Percentiles rank a stretch among this genome's conserved stretches.
These are phyloP conservation scores for Lactarius psammicola DNA, from an alignment of 768 basidiomycete species.

Conservation along the genomic window DNA sequence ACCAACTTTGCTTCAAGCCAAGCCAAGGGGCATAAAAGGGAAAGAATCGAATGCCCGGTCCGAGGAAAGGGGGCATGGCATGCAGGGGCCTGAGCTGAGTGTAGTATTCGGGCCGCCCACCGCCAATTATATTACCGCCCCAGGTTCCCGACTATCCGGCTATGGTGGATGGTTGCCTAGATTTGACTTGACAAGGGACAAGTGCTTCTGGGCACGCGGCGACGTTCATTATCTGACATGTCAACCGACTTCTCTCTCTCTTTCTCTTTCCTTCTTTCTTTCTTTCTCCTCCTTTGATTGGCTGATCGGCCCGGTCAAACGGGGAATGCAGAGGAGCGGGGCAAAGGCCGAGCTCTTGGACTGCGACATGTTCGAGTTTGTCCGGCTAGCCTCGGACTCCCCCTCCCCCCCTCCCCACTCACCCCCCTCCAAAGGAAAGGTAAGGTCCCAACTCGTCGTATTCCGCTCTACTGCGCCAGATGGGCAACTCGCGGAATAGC, in stretches of 20 bases:
- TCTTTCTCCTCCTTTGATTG: background rate
- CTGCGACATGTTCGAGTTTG: background rate
- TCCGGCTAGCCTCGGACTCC: background rate
- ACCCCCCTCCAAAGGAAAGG: background rate
- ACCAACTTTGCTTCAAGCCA: background rate
- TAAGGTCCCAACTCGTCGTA: background rate
- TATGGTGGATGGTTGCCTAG: background rate
- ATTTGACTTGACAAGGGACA: constrained; percentile 20
- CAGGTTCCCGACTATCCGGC: background rate
- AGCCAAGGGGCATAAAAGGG: background rate
- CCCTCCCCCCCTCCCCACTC: background rate
- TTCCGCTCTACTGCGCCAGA: background rate
- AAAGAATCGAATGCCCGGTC: background rate
- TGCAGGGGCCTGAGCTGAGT: constrained; percentile 17
- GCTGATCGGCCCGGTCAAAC: constrained; percentile 17
- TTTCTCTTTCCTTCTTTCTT: background rate
- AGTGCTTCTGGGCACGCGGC: constrained; percentile 6
- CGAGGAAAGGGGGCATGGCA: background rate
- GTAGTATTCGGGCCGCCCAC: constrained; percentile 16
- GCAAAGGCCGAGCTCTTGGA: background rate
- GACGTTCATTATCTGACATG: constrained; percentile 15
- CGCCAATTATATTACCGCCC: background rate
- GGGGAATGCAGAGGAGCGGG: constrained; percentile 6
- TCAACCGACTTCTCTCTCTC: constrained; percentile 4
- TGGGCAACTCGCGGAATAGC: background rate